Evolutionary conservation across 1,284 basidiomycete genomes (phyloP), one percentile per base, ranked within the genome.

Genomic region (Lentinula novae-zelandiae): DNA sequence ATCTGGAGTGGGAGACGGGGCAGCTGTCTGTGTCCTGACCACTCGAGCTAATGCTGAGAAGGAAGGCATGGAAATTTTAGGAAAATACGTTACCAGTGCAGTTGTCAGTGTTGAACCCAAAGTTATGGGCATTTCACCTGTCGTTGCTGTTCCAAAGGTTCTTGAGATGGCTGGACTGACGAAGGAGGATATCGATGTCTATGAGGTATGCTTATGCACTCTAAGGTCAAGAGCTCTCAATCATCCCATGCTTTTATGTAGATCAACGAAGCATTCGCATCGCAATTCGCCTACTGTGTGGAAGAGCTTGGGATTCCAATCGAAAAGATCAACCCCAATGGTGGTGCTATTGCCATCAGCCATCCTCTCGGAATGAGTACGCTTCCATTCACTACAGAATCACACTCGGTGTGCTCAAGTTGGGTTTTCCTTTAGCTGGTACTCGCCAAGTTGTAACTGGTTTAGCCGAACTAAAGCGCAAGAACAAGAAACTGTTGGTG

Each of bases 1-100:
- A 0, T 96, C 93, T 65, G 95, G 96, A 61, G 85, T 98, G 36
- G 95, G 95, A 9, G 96, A 99, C 72, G 96, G 96, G 59, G 96
- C 95, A 36, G 96, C 94, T 7, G 77, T 96, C 17, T 92, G 93
- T 62, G 82, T 99, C 55, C 78, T 99, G 65, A 94, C 93, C 7
- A 90, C 93, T 48, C 84, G 96, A 58, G 86, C 84, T 61, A 83
- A 86, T 52, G 96, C 96, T 17, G 84, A 92, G 75, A 84, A 85
- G 71, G 88, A 95, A 65, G 93, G 91, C 36, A 84, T 96, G 78
- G 84, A 92, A 34, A 87, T 99, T 67, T 66, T 98, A 40, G 96
- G 86, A 59, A 98, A 98, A 78, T 98, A 89, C 78, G 86, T 94
- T 59, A 84, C 86, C 52, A 88, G 85, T 62, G 79, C 89, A 12